Base-by-base conservation (phyloP, 176 grass and related monocot species). In the Zoysia japonica region DNA sequence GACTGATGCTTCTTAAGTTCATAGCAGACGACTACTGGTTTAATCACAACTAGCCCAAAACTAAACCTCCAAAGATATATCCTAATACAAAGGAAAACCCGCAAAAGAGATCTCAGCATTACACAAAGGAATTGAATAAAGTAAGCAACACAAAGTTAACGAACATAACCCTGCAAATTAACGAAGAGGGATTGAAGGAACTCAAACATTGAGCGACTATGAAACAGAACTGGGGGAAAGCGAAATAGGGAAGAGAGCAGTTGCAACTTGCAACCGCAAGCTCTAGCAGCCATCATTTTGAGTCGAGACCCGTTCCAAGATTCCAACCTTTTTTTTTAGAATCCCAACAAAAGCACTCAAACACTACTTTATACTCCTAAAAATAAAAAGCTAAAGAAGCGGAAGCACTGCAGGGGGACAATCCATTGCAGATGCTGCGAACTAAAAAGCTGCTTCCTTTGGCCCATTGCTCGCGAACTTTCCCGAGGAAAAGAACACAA, bases 231-330 rank as follows among this genome's bases (percentile, higher is more conserved):
- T 44, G 70, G 44, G 20, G 69, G 55, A 17, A 67, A 64, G 52
- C 78, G 68, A 68, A 81, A 74, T 54, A 59, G 68, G 46, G 56
- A 85, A 80, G 71, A 81, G 54, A 48, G 71, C 74, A 61, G 76
- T 76, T 86, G 78, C 75, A 84, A 84, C 78, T 76, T 86, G 78
- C 79, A 86, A 84, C 78, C 67, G 74, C 70, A 90, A 92, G 75
- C 82, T 85, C 68, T 56, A 84, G 81, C 84, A 83, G 42, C 70
- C 78, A 96, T 86, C 76, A 92, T 96, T 96, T 78, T 76, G 52
- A 86, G 75, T 47, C 46, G 67, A 92, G 89, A 89, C 85, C 81
- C 87, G 67, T 87, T 77, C 78, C 87, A 89, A 89, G 87, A 92
- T 92, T 92, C 87, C 85, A 75, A 69, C 4, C 59, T 47, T 64